These are phyloP conservation scores for Handroanthus guayacan DNA, from an alignment of 257 asterid species.

Conservation along the genomic window DNA sequence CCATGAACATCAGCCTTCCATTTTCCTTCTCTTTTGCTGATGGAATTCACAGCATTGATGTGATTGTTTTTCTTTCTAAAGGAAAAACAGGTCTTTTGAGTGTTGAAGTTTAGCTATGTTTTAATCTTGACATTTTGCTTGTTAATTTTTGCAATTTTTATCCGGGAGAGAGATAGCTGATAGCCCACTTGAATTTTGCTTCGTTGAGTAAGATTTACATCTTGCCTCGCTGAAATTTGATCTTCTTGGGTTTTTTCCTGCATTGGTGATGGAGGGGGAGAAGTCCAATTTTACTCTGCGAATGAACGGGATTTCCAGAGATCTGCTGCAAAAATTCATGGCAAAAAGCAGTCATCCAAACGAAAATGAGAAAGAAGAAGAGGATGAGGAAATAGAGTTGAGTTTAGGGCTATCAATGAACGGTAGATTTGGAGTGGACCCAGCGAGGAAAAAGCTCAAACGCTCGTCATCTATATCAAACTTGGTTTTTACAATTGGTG, in stretches of 20 bases:
- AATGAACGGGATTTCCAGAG: slow-evolving; percentile 43
- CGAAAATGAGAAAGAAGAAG: slow-evolving; percentile 21
- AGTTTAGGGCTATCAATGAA: slow-evolving; percentile 80
- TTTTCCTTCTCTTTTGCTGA: not conserved
- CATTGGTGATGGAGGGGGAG: slow-evolving; percentile 45
- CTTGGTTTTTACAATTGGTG: slow-evolving; percentile 37
- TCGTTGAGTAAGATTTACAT: slow-evolving; percentile 1
- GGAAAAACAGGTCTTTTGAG: not conserved
- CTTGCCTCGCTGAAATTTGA: not conserved
- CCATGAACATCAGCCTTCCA: not conserved
- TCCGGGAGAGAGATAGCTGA: slow-evolving; percentile 30
- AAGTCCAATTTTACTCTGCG: slow-evolving; percentile 32
- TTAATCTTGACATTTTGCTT: not conserved
- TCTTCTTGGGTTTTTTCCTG: not conserved
- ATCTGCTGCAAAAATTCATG: slow-evolving; percentile 44
- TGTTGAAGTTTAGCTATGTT: slow-evolving; percentile 17
- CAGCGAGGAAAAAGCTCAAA: slow-evolving; percentile 47
- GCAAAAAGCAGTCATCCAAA: slow-evolving; percentile 16
- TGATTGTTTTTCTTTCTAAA: no score
- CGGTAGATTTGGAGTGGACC: slow-evolving; percentile 89
- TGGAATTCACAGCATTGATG: slow-evolving; percentile 21
- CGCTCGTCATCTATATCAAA: slow-evolving; percentile 68
- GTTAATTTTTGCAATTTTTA: not conserved
- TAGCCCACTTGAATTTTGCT: slow-evolving; percentile 34
- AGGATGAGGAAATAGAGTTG: slow-evolving; percentile 60